Evolutionary conservation across 805 yeast genomes (phyloP).

Genomic region (Ogataea naganishii): DNA sequence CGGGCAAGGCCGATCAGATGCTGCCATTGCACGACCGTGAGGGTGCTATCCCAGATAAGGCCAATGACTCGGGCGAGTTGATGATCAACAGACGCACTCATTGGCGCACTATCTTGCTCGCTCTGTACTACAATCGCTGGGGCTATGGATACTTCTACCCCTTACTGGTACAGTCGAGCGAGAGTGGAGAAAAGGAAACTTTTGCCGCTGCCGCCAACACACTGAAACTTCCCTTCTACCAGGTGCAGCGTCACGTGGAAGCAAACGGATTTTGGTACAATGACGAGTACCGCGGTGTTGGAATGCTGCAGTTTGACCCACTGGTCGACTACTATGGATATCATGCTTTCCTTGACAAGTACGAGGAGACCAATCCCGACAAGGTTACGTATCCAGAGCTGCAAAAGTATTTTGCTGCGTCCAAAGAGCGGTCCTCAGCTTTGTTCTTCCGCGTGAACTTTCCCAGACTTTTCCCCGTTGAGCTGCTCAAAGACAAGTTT

Average conservation of each 20-base stretch:
- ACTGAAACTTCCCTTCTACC: slow-evolving; percentile 32
- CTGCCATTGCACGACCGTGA: slow-evolving; percentile 21
- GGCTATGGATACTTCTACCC: slow-evolving; percentile 35
- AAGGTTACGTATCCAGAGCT: slow-evolving; percentile 10
- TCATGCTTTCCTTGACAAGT: slow-evolving; percentile 14
- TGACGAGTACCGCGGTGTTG: slow-evolving; percentile 34
- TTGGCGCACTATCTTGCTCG: slow-evolving; percentile 35
- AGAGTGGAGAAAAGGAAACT: slow-evolving; percentile 44
- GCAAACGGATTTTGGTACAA: slow-evolving; percentile 38
- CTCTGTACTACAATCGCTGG: slow-evolving; percentile 40
- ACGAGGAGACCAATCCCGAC: slow-evolving; percentile 11
- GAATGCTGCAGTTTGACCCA: slow-evolving; percentile 47
- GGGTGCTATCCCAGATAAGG: slow-evolving; percentile 39
- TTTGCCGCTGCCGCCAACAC: slow-evolving; percentile 42
- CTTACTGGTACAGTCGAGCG: slow-evolving; percentile 28
- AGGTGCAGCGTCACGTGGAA: slow-evolving; percentile 34
- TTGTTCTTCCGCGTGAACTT: slow-evolving; percentile 24
- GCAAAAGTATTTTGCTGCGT: slow-evolving; percentile 10
- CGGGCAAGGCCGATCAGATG: slow-evolving; percentile 10
- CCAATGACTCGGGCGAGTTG: slow-evolving; percentile 44
- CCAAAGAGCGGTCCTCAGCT: slow-evolving; percentile 18
- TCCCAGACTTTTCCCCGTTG: slow-evolving; percentile 23
- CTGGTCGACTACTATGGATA: slow-evolving; percentile 27
- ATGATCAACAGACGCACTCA: slow-evolving; percentile 39
- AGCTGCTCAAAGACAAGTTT: slow-evolving; percentile 15